phyloP scores from a whole-genome alignment of 78 protist species.

The Guillardia theta region DNA sequence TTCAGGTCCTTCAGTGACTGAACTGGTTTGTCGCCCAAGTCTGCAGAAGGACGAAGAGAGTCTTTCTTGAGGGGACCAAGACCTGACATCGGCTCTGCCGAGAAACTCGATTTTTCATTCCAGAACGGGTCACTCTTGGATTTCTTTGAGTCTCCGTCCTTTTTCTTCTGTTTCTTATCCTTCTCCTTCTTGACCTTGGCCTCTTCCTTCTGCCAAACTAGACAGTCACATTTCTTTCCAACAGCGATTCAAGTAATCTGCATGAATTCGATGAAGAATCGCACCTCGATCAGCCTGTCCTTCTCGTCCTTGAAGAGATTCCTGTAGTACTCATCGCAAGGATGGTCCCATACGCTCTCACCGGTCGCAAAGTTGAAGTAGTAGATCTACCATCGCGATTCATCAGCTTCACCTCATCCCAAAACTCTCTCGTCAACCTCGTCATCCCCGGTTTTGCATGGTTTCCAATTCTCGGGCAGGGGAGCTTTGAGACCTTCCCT shows the following conservation, averaged over 20 bases:
- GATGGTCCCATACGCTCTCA: slow-evolving; percentile 76
- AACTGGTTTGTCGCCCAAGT: not conserved
- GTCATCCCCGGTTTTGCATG: slow-evolving; percentile 41
- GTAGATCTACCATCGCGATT: no score
- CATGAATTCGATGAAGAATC: no score
- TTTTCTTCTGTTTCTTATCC: not conserved
- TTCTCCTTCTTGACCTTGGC: not conserved
- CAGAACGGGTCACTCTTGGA: no score
- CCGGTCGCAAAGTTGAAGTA: slow-evolving; percentile 71
- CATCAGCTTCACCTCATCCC: no score
- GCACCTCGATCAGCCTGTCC: not conserved
- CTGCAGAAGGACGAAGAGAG: not conserved
- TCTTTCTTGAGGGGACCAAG: not conserved
- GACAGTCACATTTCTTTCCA: no score
- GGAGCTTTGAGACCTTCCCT: slow-evolving; percentile 66
- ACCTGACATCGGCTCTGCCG: not conserved
- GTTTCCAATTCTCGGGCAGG: slow-evolving; percentile 69
- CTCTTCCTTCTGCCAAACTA: not conserved
- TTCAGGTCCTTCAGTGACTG: not conserved
- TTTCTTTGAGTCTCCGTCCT: not conserved
- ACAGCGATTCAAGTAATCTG: no score
- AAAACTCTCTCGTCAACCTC: no score
- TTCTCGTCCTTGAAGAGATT: slow-evolving; percentile 32
- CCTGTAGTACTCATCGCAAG: slow-evolving; percentile 59
- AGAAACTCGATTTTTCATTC: not conserved